Evolutionary conservation across 2,329 filamentous ascomycete genomes (phyloP).

Genomic region (Claviceps cyperi): DNA sequence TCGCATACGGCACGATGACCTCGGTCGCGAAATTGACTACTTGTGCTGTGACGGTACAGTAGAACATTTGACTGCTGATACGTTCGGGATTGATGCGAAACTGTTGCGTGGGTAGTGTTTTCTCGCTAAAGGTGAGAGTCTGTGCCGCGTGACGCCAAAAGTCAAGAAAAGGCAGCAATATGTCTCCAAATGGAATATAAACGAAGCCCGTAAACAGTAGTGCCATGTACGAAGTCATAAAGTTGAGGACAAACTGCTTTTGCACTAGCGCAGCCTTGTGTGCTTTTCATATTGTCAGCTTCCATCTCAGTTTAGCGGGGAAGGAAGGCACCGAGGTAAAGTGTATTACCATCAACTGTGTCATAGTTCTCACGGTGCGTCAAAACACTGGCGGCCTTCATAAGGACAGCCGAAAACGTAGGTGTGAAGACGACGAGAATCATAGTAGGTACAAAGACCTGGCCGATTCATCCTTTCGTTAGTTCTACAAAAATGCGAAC

Average conservation of each 20-base stretch:
- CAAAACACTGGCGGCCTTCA: slow-evolving; percentile 58
- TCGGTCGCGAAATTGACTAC: slow-evolving; percentile 79
- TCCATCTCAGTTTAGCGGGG: background rate
- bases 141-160: slow-evolving; percentile 63
- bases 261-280: slow-evolving; percentile 74
- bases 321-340: slow-evolving; percentile 4
- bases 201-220: slow-evolving; percentile 89
- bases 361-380: slow-evolving; percentile 87
- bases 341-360: slow-evolving; percentile 50
- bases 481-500: background rate
- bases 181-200: slow-evolving; percentile 78
- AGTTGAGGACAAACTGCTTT: slow-evolving; percentile 92
- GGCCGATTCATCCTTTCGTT: background rate
- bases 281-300: slow-evolving; percentile 24
- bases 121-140: slow-evolving; percentile 61
- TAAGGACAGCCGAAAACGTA: slow-evolving; percentile 61
- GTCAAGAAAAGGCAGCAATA: slow-evolving; percentile 75
- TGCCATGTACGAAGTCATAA: slow-evolving; percentile 87
- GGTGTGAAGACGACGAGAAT: slow-evolving; percentile 74
- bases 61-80: slow-evolving; percentile 83
- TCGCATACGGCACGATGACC: slow-evolving; percentile 70
- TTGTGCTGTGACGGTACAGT: slow-evolving; percentile 89
- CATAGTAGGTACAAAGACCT: slow-evolving; percentile 79
- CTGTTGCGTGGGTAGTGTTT: slow-evolving; percentile 46
- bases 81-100: slow-evolving; percentile 76